Evolutionary conservation across 345 rosid species (phyloP).

Genomic region (Eucalyptus regnans): DNA sequence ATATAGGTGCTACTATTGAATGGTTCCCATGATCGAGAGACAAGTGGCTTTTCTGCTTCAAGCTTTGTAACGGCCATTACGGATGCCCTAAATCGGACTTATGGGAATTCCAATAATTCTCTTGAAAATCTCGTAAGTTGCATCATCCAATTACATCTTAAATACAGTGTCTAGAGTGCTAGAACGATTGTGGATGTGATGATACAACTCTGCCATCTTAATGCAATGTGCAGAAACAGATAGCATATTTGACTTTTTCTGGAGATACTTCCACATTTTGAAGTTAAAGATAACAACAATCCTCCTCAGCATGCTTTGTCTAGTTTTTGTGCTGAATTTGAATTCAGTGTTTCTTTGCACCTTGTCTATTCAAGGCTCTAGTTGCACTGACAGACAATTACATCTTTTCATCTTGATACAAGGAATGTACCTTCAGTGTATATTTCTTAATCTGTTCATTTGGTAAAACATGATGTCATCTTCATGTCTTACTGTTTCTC

Average conservation of each 20-base stretch:
- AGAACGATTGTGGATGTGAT: neutral
- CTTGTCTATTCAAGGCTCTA: neutral
- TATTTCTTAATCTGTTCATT: neutral
- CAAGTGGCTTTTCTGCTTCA: conserved; percentile 67
- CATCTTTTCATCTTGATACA: neutral
- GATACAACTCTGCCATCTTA: neutral
- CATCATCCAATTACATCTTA: neutral
- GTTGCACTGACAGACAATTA: neutral
- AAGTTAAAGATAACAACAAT: neutral
- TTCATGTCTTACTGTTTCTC: neutral
- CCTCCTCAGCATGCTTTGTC: neutral
- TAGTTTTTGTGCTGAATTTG: neutral
- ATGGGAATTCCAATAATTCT: conserved; percentile 56
- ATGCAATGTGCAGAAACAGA: neutral
- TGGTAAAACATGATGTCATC: neutral
- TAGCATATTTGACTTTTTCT: neutral
- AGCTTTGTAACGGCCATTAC: conserved; percentile 71
- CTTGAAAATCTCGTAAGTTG: conserved; percentile 54
- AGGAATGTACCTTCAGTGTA: neutral
- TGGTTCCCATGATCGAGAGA: conserved; percentile 79
- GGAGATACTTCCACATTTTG: neutral
- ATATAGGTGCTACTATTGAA: conserved; percentile 67
- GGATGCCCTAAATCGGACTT: conserved; percentile 64
- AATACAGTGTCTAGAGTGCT: neutral
- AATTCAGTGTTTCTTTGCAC: neutral